Conservation (phyloP, 192 early-diverging fungal species). For the Umbelopsis ramanniana region DNA sequence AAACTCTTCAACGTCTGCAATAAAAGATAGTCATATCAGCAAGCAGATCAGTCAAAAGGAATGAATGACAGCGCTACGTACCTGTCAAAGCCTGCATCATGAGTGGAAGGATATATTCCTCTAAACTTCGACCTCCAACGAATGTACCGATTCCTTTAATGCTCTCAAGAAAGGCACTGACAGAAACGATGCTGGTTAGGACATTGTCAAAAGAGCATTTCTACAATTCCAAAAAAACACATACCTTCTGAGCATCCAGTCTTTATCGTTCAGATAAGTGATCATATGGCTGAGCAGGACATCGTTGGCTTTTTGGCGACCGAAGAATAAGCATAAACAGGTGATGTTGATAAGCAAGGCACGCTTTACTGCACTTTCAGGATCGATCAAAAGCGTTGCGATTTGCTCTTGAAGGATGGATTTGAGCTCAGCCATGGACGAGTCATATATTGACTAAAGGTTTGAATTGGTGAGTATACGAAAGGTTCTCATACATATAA, state of each 20-base stretch:
- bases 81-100: constrained; percentile 85
- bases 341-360: constrained; percentile 84
- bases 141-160: constrained; percentile 89
- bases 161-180: constrained; percentile 92
- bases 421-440: constrained; percentile 74
- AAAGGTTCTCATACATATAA: too few species aligned
- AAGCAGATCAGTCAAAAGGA: not conserved
- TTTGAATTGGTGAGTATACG: not conserved
- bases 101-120: constrained; percentile 93
- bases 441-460: constrained; percentile 70
- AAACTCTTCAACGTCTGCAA: constrained; percentile 85
- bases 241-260: constrained; percentile 91
- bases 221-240: not conserved
- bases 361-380: constrained; percentile 79
- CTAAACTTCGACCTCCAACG: constrained; percentile 83
- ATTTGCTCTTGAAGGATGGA: constrained; percentile 83
- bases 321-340: constrained; percentile 82
- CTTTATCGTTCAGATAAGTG: constrained; percentile 94
- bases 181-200: not conserved
- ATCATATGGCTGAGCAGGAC: constrained; percentile 91
- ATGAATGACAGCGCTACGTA: constrained; percentile 21
- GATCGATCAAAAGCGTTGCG: constrained; percentile 79
- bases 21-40: not conserved
- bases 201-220: not conserved
- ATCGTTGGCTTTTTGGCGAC: constrained; percentile 80